phyloP scores from a whole-genome alignment of 257 asterid genomes.

The Jaltomata sinuosa region DNA sequence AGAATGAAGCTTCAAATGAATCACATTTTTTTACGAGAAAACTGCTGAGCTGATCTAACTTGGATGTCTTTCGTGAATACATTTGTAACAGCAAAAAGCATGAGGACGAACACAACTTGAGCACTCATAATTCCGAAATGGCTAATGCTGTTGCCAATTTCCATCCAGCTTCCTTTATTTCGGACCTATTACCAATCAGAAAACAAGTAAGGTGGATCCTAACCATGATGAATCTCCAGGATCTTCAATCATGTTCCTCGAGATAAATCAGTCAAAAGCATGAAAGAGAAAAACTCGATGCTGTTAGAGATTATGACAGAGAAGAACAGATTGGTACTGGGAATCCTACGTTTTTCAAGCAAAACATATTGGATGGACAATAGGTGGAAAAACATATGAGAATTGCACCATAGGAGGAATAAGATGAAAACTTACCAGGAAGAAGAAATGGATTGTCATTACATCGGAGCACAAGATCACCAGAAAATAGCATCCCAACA shows the following conservation, averaged over 20 bases:
- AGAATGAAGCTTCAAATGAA: neutral
- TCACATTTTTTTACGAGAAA: constrained; percentile 54
- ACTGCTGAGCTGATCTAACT: constrained; percentile 33
- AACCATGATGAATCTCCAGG: neutral
- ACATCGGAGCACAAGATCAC: constrained; percentile 91
- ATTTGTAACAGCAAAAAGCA: constrained; percentile 70
- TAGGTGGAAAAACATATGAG: neutral
- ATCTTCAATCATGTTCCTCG: neutral
- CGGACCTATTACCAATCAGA: constrained; percentile 43
- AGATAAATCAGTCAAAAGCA: neutral
- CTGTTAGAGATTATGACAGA: neutral
- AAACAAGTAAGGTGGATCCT: neutral
- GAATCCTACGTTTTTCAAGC: neutral
- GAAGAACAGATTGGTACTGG: neutral
- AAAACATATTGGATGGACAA: neutral
- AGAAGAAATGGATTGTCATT: constrained; percentile 95
- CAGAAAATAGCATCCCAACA: constrained; percentile 86
- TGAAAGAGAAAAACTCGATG: neutral
- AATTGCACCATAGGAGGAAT: neutral
- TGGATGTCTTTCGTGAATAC: constrained; percentile 73
- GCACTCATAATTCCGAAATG: constrained; percentile 99
- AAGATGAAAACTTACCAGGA: constrained; percentile 53
- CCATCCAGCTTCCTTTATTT: constrained; percentile 99
- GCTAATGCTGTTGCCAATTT: constrained; percentile 96
- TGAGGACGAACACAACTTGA: constrained; percentile 83